Evolutionary conservation across 805 yeast species (phyloP), one percentile per base, ranked within the genome.

Genomic region (Barnettozyma populi): DNA sequence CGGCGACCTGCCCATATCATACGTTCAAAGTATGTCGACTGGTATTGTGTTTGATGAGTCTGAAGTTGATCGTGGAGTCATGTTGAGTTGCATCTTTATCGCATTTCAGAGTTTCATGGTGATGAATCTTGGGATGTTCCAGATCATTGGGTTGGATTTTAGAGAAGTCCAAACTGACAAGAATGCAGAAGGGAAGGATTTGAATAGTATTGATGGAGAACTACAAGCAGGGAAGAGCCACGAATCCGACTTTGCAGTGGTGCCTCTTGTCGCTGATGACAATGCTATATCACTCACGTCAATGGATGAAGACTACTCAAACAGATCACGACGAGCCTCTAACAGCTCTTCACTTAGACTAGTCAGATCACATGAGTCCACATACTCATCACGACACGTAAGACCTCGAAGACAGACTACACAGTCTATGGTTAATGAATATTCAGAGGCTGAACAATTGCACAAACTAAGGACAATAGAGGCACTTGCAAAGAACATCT

Each of bases 101-200:
- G 73, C 78, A 14, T 53, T 72, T 2, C 88, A 84, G 62, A 72
- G 81, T 35, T 71, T 86, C 41, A 65, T 76, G 57, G 80, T 85
- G 66, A 87, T 88, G 74, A 84, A 86, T 57, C 66, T 84, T 40
- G 96, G 97, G 2, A 76, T 86, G 45, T 84, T 82, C 65, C 73
- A 80, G 51, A 65, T 90, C 45, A 71, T 89, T 14, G 84, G 81
- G 37, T 69, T 79, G 61, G 97, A 90, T 62, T 86, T 89, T 59
- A 71, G 75, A 47, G 47, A 47, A 11, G 44, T 40, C 3, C 48
- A 49, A 5, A 19, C 41, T 37, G 29, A 29, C 4, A 23, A 27
- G 44, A 42, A 27, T 5, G 25, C 25, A 23, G 25, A 23, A 8
- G 25, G 11, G 36, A 10, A 31, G 24, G 9, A 25, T 7, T 29